Base-by-base conservation (phyloP, 805 yeast genomes). In the Candida ipomoeae region DNA sequence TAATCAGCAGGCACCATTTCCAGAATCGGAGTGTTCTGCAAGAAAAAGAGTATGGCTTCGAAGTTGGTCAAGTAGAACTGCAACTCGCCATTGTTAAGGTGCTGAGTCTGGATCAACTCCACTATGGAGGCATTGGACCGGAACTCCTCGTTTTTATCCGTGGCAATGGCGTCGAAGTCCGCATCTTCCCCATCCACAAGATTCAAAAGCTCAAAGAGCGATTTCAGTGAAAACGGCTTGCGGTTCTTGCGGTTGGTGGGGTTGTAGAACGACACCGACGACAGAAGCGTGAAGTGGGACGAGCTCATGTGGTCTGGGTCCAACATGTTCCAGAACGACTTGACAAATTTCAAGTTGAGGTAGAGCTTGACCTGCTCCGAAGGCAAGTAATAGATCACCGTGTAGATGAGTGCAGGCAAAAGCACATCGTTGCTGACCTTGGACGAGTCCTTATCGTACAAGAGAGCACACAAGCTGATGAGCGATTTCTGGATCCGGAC, bases 11-110 rank as follows among this genome's bases (percentile, higher is more conserved):
- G 58, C 13, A 51, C 58, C 21, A 72, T 59, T 39, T 69, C 75
- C 15, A 56, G 52, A 13, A 70, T 53, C 1, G 74, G 67, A 5
- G 71, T 66, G 43, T 67, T 70, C 50, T 69, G 66, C 35, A 73
- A 58, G 56, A 67, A 73, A 41, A 60, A 65, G 13, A 71, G 58
- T 15, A 70, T 65, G 3, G 78, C 78, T 48, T 73, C 78, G 47
- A 72, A 68, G 54, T 73, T 73, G 3, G 77, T 73, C 31, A 73
- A 58, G 53, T 71, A 73, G 50, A 64, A 73, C 44, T 63, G 62
- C 35, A 67, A 52, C 51, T 73, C 78, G 1, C 77, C 76, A 29
- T 62, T 64, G 55, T 73, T 72, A 39, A 72, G 61, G 49, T 60
- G 68, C 14, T 51, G 59, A 14, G 53, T 46, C 46, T 59, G 60